These are phyloP conservation scores for Aspergillus awamori DNA, from an alignment of 2,329 filamentous ascomycete genomes.

Conservation along the genomic window DNA sequence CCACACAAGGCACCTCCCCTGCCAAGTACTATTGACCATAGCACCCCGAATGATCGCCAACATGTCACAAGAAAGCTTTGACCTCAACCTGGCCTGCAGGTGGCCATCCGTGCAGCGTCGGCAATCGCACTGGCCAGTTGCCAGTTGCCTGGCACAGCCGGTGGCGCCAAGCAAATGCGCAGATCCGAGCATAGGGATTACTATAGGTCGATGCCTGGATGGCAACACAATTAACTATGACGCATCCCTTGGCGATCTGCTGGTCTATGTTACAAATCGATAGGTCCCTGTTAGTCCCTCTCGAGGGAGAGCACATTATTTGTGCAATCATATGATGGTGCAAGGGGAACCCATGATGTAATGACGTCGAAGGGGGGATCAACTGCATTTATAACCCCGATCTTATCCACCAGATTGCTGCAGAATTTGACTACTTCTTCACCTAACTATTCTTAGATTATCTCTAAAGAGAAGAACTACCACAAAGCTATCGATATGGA, in stretches of 20 bases:
- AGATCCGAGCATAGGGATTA: not conserved
- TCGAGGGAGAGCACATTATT: not conserved
- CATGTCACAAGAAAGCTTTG: not conserved
- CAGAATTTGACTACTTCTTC: not conserved
- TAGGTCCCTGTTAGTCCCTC: not conserved
- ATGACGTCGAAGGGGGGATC: not conserved
- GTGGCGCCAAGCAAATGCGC: not conserved
- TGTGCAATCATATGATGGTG: conserved; percentile 6
- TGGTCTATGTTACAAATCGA: not conserved
- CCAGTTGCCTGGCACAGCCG: not conserved
- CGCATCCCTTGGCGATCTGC: not conserved
- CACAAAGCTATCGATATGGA: conserved; percentile 10
- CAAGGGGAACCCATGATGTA: conserved; percentile 3
- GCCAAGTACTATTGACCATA: not conserved
- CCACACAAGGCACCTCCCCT: not conserved
- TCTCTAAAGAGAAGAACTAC: not conserved
- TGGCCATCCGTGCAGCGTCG: not conserved
- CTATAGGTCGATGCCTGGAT: not conserved
- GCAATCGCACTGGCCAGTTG: not conserved
- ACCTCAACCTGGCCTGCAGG: not conserved
- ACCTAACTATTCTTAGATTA: not conserved
- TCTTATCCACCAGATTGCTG: not conserved
- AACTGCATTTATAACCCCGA: not conserved
- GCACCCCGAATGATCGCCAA: not conserved
- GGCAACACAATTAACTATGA: not conserved